Base-by-base conservation (phyloP, 2,329 filamentous ascomycete species). In the Colletotrichum agaves region DNA sequence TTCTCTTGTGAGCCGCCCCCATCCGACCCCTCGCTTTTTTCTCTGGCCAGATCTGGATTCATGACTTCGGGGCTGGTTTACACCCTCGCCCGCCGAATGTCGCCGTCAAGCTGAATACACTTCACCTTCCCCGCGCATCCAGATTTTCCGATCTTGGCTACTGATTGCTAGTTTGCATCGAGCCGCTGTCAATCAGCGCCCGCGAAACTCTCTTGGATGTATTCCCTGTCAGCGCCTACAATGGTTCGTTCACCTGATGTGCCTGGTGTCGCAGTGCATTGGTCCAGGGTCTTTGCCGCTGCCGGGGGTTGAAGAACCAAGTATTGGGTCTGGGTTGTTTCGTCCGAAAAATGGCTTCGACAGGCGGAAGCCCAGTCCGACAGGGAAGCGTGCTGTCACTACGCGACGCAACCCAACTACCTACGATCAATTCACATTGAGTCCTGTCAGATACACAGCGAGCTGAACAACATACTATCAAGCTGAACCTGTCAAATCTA, bases 321-420 rank as follows among this genome's bases (percentile, higher is more conserved):
- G 19, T 31, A 5, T 12, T 53, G 19, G 47, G 31, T 13, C 15
- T 33, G 19, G 21, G 43, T 41, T 35, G 31, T 12, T 27, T 27
- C 19, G 41, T 37, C 12, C 35, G n/a, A 17, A 17, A 12, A 52
- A 43, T 12, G 23, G 8, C 35, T 35, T 15, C 41, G 52, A 41
- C 15, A 43, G 33, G 49, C 33, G 44, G 33, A 58, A 50, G 52
- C 31, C 61, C 50, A 59, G 61, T 58, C 61, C 31, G 49, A 55
- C 35, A 47, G 57, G 57, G 63, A 66, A 57, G 49, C 47, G 49
- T 33, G 49, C 58, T 66, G 63, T 61, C 63, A 63, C 19, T 37
- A 63, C 33, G 63, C 52, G 33, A 61, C 47, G 35, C 47, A 61
- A 53, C 58, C n/a, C 46, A 53, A 47, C 58, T 23, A n/a, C 23